Evolutionary conservation across 2,329 filamentous ascomycete species (phyloP), one percentile per base, ranked within the genome.

Genomic region (Ceratocystis papillata): DNA sequence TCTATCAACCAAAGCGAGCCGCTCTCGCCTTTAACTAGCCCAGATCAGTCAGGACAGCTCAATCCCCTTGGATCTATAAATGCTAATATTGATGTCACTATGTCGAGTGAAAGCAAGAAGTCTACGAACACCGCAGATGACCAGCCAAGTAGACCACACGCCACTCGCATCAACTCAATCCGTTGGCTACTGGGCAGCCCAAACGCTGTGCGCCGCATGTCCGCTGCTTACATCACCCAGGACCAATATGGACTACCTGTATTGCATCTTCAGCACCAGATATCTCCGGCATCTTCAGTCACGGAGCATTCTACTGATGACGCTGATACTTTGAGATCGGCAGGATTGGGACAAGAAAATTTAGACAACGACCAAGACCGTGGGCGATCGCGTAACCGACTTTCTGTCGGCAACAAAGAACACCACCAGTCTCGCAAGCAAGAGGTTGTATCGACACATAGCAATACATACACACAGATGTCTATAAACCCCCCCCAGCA

Each of bases 21-120:
- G 8, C 63, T 62, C 28, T 68, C 67, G 4, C 67, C 66, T 8
- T 33, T 67, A 6, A 67, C 37, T 25, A 67, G 50, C 17, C 20
- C 63, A 17, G 55, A 55, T 44, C 50, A 61, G 30, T 66, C 50
- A 1, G 37, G 30, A 15, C 41, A 41, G 6, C 33, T 63, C 44
- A 59, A 62, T 37, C 45, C 45, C 25, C 48, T 62, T 12, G 57
- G 41, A 25, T 53, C 45, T 22, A 53, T 50, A 12, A 7, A 30
- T 22, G 59, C 33, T n/a, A 41, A 57, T 8, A 28, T 63, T 12
- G 55, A 64, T 45, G 33, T n/a, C 20, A 17, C 46, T 20, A 37
- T 50, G 15, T 33, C 44, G 4, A 5, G 33, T 12, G 61, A 12
- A 48, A 28, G 10, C 30, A 46, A 28, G 15, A 10, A 46, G 20